Evolutionary conservation across 352 stramenopile genomes (phyloP).

Genomic region (Thraustotheca clavata): DNA sequence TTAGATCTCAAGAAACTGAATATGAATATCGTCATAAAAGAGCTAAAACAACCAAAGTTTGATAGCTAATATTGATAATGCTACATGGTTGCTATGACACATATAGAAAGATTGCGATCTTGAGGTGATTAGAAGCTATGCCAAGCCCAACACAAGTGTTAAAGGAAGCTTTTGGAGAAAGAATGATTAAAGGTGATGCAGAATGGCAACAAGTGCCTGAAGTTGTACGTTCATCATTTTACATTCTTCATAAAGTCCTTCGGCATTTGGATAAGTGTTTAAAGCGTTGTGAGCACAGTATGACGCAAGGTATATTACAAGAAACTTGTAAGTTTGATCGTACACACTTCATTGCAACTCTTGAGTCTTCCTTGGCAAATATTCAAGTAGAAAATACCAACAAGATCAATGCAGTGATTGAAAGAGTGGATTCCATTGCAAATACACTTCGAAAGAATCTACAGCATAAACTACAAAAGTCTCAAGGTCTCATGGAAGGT

Average conservation of each 20-base stretch:
- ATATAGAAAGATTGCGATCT: neutral
- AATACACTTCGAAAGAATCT: too few relatives aligned
- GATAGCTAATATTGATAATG: neutral
- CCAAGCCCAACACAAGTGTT: slow-evolving; percentile 24
- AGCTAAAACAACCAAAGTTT: neutral
- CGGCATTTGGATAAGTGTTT: slow-evolving; percentile 25
- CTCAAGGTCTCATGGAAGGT: too few relatives aligned
- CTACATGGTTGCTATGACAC: neutral
- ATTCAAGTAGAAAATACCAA: neutral
- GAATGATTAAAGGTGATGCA: slow-evolving; percentile 27
- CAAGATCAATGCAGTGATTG: neutral
- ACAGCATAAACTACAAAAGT: too few relatives aligned
- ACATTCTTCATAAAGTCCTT: slow-evolving; percentile 40
- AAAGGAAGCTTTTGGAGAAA: slow-evolving; percentile 31
- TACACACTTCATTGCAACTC: slow-evolving; percentile 9
- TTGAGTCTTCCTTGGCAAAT: slow-evolving; percentile 21
- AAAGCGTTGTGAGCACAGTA: neutral
- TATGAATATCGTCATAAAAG: neutral
- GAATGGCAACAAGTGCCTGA: slow-evolving; percentile 40
- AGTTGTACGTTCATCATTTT: slow-evolving; percentile 46
- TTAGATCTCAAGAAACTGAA: slow-evolving; percentile 20
- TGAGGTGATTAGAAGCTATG: too few relatives aligned
- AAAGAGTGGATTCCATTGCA: too few relatives aligned
- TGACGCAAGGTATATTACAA: too few relatives aligned
- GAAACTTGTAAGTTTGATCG: neutral